Evolutionary conservation across 306 rosid species (phyloP), one percentile per base, ranked within the genome.

Genomic region (Dalbergia oliveri): DNA sequence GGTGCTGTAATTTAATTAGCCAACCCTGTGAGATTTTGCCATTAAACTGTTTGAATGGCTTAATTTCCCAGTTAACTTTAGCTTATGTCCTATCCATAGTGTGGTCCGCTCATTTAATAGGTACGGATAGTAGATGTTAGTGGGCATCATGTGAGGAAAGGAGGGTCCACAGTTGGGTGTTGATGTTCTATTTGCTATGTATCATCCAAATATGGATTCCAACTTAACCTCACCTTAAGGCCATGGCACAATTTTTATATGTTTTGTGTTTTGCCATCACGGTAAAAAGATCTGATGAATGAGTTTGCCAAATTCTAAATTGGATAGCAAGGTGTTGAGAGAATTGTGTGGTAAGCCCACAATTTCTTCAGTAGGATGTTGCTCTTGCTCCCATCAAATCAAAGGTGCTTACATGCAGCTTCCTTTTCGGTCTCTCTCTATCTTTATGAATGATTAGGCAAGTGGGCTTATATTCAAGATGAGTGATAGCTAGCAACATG

Each of bases 71-170:
- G 71, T 73, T 62, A 76, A 78, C 47, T 78, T 78, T 44, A 34
- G 83, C 85, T 47, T 59, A 72, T 88, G 92, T 75, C 91, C 74
- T 88, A 83, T 89, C 92, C 45, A 53, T 1, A 41, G 57, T 65
- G 74, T 80, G 92, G 69, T 78, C 89, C 86, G 11, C 83, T 84
- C 69, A 67, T 73, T 84, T 45, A 87, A 80, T 89, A 75, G 84
- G 80, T 73, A 59, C 35, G 67, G 88, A 78, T 84, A 26, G 81
- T 51, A 65, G 82, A 79, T 76, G 88, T 78, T 83, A 83, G 90
- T 89, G 91, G 91, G 87, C 69, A 81, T 72, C 90, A 84, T 86
- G 90, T 89, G 89, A 86, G 63, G 82, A 78, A 43, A 81, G 80
- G 18, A 77, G 87, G 91, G 90, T 72, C 91, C 94, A 72, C 51